phyloP scores from a whole-genome alignment of 176 grass and related monocot genomes.

The Oryza meyeriana region DNA sequence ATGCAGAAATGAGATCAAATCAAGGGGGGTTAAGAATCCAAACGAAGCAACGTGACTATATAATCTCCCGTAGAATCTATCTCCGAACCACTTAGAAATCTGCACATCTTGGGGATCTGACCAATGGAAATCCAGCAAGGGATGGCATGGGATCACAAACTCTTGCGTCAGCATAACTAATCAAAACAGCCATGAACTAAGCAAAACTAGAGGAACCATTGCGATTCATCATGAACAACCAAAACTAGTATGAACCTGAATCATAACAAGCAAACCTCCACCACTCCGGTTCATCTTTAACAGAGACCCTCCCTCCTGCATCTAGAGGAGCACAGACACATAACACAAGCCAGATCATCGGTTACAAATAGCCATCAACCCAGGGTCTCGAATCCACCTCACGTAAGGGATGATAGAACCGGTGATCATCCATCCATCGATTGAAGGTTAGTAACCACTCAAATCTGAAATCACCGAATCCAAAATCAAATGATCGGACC shows the following conservation, averaged over 20 bases:
- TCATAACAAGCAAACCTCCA: background rate
- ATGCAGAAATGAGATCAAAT: background rate
- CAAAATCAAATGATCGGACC: slow-evolving; percentile 6
- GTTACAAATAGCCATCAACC: background rate
- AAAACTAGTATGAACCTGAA: background rate
- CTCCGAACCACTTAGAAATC: background rate
- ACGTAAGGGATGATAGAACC: background rate
- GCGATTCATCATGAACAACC: too few relatives aligned
- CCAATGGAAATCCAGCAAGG: background rate
- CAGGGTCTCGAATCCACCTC: slow-evolving; percentile 18
- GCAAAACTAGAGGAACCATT: too few relatives aligned
- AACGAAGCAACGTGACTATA: background rate
- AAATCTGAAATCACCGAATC: slow-evolving; percentile 25
- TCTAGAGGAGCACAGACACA: too few relatives aligned
- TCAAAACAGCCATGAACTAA: too few relatives aligned
- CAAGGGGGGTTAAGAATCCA: background rate
- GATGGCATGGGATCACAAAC: background rate
- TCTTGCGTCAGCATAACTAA: background rate
- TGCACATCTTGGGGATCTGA: background rate
- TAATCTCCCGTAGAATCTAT: too few relatives aligned
- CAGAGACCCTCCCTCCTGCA: background rate
- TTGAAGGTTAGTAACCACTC: background rate
- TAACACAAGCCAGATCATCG: background rate
- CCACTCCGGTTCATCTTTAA: too few relatives aligned
- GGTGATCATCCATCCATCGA: background rate